Percentiles rank a stretch among this genome's conserved stretches.
phyloP scores from a whole-genome alignment of 805 yeast genomes.

The Suhomyces kilbournensis region DNA sequence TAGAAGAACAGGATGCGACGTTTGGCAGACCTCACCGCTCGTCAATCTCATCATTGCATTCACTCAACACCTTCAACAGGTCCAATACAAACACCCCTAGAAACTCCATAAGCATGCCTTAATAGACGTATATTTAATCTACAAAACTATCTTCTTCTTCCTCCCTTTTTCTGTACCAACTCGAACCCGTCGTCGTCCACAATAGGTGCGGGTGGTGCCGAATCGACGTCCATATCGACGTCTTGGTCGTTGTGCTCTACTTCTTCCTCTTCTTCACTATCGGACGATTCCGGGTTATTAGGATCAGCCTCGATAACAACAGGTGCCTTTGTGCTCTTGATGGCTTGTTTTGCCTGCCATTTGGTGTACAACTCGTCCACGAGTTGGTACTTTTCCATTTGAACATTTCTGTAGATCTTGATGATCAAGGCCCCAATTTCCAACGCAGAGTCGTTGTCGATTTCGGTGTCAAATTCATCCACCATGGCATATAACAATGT shows the following conservation, averaged over 20 bases:
- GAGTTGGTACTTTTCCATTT: slow-evolving; percentile 45
- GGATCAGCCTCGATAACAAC: slow-evolving; percentile 60
- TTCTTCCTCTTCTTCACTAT: slow-evolving; percentile 44
- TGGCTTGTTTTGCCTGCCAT: slow-evolving; percentile 55
- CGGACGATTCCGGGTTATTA: slow-evolving; percentile 55
- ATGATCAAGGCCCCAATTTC: slow-evolving; percentile 67
- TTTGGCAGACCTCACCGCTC: slow-evolving; percentile 18
- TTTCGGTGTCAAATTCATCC: slow-evolving; percentile 86
- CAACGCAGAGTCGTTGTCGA: slow-evolving; percentile 87
- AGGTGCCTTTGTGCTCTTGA: slow-evolving; percentile 22
- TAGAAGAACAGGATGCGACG: slow-evolving; percentile 29
- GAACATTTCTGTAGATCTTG: slow-evolving; percentile 63
- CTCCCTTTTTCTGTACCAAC: slow-evolving; percentile 72
- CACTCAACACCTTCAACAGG: slow-evolving; percentile 39
- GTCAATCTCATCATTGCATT: slow-evolving; percentile 38
- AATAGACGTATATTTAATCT: background rate
- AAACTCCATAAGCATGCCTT: slow-evolving; percentile 27
- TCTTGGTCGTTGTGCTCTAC: slow-evolving; percentile 41
- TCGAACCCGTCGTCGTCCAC: slow-evolving; percentile 96
- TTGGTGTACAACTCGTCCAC: slow-evolving; percentile 59
- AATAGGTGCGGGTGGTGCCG: slow-evolving; percentile 51
- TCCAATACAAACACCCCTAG: slow-evolving; percentile 33
- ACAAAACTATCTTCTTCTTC: slow-evolving; percentile 21
- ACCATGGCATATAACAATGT: slow-evolving; percentile 84
- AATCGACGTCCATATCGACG: slow-evolving; percentile 31